A percentile compares a stretch with the other conserved stretches of the same genome.
Conservation (phyloP, 768 basidiomycete species). For the Omphalotus guepiniiformis region DNA sequence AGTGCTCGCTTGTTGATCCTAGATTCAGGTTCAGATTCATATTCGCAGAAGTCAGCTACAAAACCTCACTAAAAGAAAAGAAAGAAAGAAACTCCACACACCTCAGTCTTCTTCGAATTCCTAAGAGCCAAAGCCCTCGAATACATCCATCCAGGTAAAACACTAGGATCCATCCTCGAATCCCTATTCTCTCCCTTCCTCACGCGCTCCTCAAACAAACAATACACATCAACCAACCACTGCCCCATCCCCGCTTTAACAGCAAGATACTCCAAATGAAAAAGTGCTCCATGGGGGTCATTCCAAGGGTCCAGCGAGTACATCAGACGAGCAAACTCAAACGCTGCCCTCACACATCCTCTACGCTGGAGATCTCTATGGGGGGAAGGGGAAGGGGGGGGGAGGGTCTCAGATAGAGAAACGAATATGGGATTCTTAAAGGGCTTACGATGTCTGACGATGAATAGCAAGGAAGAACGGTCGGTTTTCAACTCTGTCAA, state of each 20-base stretch:
- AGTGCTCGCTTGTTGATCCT: slow-evolving; percentile 60
- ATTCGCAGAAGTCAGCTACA: too few species aligned
- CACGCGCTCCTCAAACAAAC: slow-evolving; percentile 34
- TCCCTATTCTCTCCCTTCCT: slow-evolving; percentile 12
- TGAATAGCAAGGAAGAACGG: slow-evolving; percentile 90
- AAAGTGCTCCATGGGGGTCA: slow-evolving; percentile 84
- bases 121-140: slow-evolving; percentile 65
- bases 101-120: slow-evolving; percentile 34
- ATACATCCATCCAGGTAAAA: slow-evolving; percentile 78
- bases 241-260: slow-evolving; percentile 74
- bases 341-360: slow-evolving; percentile 85
- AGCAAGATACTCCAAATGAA: slow-evolving; percentile 83
- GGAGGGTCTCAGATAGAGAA: not conserved
- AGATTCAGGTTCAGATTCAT: too few species aligned
- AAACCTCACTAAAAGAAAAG: not conserved
- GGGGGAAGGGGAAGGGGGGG: too few species aligned
- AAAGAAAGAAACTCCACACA: too few species aligned
- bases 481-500: slow-evolving; percentile 86
- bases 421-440: not conserved
- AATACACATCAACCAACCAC: slow-evolving; percentile 76
- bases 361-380: slow-evolving; percentile 79
- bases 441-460: slow-evolving; percentile 71
- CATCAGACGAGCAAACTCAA: slow-evolving; percentile 87
- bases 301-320: slow-evolving; percentile 78
- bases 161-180: slow-evolving; percentile 43